Conservation (phyloP, 257 asterid species). For the Mentha longifolia region DNA sequence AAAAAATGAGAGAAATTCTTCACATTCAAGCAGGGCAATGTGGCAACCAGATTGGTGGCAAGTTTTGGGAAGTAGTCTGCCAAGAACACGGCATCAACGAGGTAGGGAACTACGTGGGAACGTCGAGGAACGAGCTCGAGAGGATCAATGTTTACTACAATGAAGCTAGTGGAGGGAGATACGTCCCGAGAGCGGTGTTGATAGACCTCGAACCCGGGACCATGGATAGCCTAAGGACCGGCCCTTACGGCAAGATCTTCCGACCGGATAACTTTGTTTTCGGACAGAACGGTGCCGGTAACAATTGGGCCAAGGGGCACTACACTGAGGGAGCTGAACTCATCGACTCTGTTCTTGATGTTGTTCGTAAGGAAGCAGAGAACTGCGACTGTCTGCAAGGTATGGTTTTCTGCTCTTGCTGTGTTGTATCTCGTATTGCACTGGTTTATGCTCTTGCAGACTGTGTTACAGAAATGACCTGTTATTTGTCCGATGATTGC, state of each 20-base stretch:
- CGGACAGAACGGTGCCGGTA: conserved; percentile 76
- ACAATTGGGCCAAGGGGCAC: conserved; percentile 80
- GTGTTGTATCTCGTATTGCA: not conserved
- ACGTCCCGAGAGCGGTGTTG: conserved; percentile 70
- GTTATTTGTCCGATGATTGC: not conserved
- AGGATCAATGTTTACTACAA: conserved; percentile 74
- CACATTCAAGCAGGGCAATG: conserved; percentile 83
- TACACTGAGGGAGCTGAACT: conserved; percentile 79
- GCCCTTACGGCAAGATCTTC: conserved; percentile 67
- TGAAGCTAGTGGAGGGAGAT: conserved; percentile 77
- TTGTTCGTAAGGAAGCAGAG: conserved; percentile 76
- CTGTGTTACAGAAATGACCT: too few species aligned
- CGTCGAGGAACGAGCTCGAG: conserved; percentile 55
- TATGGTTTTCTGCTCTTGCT: conserved; percentile 10
- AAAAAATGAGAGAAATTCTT: conserved; percentile 64
- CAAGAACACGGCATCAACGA: conserved; percentile 68
- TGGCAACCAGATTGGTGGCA: conserved; percentile 78
- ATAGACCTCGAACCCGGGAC: conserved; percentile 83
- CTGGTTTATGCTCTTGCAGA: not conserved
- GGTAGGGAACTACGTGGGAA: conserved; percentile 52
- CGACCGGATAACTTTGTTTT: conserved; percentile 74
- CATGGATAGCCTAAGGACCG: conserved; percentile 73
- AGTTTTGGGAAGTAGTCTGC: conserved; percentile 80
- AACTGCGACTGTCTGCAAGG: conserved; percentile 80
- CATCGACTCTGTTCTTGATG: conserved; percentile 75